phyloP scores from a whole-genome alignment of 352 stramenopile genomes.

The Globisporangium acanthophoron region DNA sequence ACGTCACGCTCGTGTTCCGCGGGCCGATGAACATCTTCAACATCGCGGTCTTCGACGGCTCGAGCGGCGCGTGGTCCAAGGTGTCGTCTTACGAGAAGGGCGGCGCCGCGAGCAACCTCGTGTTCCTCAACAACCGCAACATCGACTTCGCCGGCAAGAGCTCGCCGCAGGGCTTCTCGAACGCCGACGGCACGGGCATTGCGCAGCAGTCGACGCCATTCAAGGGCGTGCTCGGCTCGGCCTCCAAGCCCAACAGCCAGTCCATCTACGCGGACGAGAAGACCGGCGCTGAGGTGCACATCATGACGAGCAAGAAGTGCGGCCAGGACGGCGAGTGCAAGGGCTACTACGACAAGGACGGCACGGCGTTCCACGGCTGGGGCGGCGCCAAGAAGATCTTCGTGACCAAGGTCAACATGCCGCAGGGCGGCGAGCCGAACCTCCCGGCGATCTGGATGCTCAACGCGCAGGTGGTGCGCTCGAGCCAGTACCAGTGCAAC shows the following conservation, averaged over 20 bases:
- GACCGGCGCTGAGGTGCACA: constrained; percentile 70
- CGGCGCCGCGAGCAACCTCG: constrained; percentile 51
- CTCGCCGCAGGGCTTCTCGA: constrained; percentile 57
- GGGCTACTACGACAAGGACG: constrained; percentile 65
- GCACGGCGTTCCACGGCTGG: constrained; percentile 61
- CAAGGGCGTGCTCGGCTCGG: constrained; percentile 39
- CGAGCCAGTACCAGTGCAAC: constrained; percentile 80
- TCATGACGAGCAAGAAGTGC: constrained; percentile 63
- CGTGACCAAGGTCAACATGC: constrained; percentile 62
- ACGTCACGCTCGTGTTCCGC: constrained; percentile 62
- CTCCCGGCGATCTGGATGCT: constrained; percentile 77
- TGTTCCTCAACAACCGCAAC: constrained; percentile 85
- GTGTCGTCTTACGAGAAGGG: constrained; percentile 64
- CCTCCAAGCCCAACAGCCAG: constrained; percentile 31
- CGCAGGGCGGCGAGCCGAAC: constrained; percentile 29
- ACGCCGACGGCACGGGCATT: constrained; percentile 38
- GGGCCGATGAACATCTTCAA: constrained; percentile 63
- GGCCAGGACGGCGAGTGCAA: constrained; percentile 42
- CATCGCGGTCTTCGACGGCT: constrained; percentile 67
- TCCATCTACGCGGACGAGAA: constrained; percentile 51
- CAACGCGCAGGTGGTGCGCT: constrained; percentile 59
- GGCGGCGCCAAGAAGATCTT: constrained; percentile 78
- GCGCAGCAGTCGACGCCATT: constrained; percentile 39
- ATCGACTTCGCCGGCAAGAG: constrained; percentile 52
- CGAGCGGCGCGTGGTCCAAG: constrained; percentile 38